Evolutionary conservation across 495 filamentous ascomycete species (phyloP), one percentile per base, ranked within the genome.

Genomic region (Neurospora sp.): DNA sequence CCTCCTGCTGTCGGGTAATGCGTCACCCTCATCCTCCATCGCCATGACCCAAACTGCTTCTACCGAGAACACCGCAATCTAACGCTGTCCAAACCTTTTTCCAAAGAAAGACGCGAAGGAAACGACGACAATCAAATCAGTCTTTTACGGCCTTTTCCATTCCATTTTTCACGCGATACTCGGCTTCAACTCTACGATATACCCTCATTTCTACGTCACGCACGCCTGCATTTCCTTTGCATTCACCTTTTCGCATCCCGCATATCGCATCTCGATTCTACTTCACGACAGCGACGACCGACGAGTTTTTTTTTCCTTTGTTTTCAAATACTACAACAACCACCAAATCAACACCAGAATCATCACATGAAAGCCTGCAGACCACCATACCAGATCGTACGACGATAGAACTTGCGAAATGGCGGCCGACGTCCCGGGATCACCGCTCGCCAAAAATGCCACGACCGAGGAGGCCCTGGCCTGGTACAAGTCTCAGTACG

Each of bases 401-500:
- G 54, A 66, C 54, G 54, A 66, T 66, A 66, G 27, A 35, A 35
- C 14, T 18, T 66, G 27, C 54, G 54, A 77, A 79, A 89, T 90
- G 86, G 88, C 90, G 54, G 11, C 48, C 48, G 12, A 18, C 27
- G 31, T 66, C 54, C 54, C 54, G 2, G 54, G 27, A 66, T 66
- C 54, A 66, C 54, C 54, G 12, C 54, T 59, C 11, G n/a, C 54
- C 54, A 35, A 66, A 35, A 66, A 66, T 37, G 83, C 89, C 72
- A 87, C 85, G 37, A 80, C 86, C 40, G 89, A 92, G 79, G 91
- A 94, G 76, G 91, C 94, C 71, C 83, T 98, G 37, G 89, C 91
- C 46, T 97, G 94, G 86, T 98, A 98, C 86, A 98, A 99, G 83
- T 82, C 90, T 54, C 96, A 99, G 81, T 98, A 98, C 85, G 93